These are phyloP conservation scores for Diutina sp. DNA, from an alignment of 1,139 yeast genomes.

Conservation along the genomic window DNA sequence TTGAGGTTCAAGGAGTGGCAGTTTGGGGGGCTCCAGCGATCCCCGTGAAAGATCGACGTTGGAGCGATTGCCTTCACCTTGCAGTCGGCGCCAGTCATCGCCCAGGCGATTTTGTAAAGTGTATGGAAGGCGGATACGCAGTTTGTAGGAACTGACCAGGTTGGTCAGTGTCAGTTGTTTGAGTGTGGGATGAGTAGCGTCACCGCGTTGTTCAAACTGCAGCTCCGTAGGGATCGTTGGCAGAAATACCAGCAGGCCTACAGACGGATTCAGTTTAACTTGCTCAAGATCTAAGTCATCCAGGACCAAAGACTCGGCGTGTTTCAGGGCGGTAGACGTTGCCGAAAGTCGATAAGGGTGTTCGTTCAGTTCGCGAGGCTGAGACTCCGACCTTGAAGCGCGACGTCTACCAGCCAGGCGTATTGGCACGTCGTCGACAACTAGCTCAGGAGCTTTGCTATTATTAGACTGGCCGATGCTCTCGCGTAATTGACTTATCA, in stretches of 20 bases:
- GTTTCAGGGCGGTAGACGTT: background rate
- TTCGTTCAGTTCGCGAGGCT: background rate
- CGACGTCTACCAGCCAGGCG: background rate
- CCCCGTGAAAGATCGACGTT: background rate
- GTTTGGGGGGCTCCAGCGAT: background rate
- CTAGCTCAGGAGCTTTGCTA: background rate
- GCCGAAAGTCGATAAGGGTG: background rate
- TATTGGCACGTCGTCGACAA: background rate
- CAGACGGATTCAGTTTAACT: background rate
- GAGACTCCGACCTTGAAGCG: background rate
- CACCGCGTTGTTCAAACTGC: background rate
- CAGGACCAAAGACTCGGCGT: background rate
- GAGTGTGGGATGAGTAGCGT: background rate
- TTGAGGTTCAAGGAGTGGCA: background rate
- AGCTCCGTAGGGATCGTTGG: background rate
- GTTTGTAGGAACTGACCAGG: background rate
- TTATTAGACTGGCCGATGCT: background rate
- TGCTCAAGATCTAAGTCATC: background rate
- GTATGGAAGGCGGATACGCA: background rate
- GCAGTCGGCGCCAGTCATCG: slow-evolving; percentile 1
- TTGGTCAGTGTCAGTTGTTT: background rate
- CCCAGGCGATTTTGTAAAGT: background rate
- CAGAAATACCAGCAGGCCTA: background rate
- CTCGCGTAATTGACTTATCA: background rate
- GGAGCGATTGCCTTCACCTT: background rate